A percentile compares a stretch with the other conserved stretches of the same genome.
These are phyloP conservation scores for Talaromyces sp. DNA, from an alignment of 2,329 filamentous ascomycete species.

Conservation along the genomic window DNA sequence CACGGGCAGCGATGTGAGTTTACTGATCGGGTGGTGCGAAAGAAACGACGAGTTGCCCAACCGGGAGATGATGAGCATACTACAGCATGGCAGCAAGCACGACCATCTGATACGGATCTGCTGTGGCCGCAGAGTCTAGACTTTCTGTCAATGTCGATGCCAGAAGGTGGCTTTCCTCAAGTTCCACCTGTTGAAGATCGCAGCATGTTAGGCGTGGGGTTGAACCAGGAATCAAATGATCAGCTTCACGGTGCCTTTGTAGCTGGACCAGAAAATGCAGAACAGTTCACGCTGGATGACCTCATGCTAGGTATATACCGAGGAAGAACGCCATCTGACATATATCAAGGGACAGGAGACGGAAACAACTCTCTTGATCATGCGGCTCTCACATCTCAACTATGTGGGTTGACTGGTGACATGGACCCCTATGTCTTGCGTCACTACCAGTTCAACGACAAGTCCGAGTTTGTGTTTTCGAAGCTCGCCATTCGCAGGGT, in stretches of 20 bases:
- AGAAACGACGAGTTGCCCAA: background rate
- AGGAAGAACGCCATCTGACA: conserved; percentile 1
- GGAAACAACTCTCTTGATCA: conserved; percentile 5
- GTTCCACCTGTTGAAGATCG: background rate
- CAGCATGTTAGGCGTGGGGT: background rate
- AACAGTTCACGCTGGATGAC: conserved; percentile 13
- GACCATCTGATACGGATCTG: background rate
- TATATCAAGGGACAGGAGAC: background rate
- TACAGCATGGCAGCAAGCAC: background rate
- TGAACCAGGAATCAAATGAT: background rate
- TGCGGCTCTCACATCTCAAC: conserved; percentile 4
- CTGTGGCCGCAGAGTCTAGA: conserved; percentile 13
- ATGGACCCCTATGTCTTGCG: conserved; percentile 15
- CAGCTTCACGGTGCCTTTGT: background rate
- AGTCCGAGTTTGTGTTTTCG: conserved; percentile 11
- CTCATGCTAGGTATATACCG: conserved; percentile 14
- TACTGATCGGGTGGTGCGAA: conserved; percentile 11
- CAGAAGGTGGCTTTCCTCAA: background rate
- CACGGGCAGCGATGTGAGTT: conserved; percentile 13
- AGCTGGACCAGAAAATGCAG: conserved; percentile 6
- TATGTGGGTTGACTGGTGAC: conserved; percentile 14
- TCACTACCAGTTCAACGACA: conserved; percentile 7
- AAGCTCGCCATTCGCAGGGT: conserved; percentile 15
- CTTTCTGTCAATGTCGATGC: conserved; percentile 10
- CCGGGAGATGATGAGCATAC: background rate